Evolutionary conservation across 176 grass and related monocot genomes (phyloP), one percentile per base, ranked within the genome.

Genomic region (Secale cereale): DNA sequence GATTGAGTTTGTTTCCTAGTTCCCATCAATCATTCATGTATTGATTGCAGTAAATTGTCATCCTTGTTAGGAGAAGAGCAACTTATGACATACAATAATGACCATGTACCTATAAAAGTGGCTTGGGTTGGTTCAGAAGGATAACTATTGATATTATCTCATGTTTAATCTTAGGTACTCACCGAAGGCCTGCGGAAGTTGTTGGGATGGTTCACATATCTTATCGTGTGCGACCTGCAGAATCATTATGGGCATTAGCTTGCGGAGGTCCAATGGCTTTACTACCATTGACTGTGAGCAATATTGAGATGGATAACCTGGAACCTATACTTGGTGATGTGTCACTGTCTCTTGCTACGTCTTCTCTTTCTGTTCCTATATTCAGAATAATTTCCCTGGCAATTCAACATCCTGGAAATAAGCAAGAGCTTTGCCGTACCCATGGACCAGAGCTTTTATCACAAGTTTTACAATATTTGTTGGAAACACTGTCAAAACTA

Each of bases 181-280:
- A 91, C 68, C 76, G 91, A 84, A 92, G 93, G 72, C 91, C 89
- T 82, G 93, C 97, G 59, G 97, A 98, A 87, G 88, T 98, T 81
- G 86, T 98, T 82, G 97, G 97, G 63, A 92, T 87, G 85, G 93
- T 95, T 88, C 91, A 90, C 83, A 70, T 98, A 72, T 92, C 93
- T 67, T 89, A 81, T 85, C 91, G 97, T 20, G 84, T 94, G 76
- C 89, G 88, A n/a, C 90, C 86, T 54, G 76, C 86, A 59, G 97
- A 98, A 89, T 91, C 97, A 70, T 78, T 98, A 48, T 98, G 97
- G 97, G 97, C 97, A 40, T 87, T 98, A 88, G 88, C 91, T 83
- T 78, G 87, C 91, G 97, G 97, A 50, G 97, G 97, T 36, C 97
- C 97, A 57, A 89, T 98, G 97, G 86, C 84, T 82, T 94, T 98